Base-by-base conservation (phyloP, 2,329 filamentous ascomycete genomes). In the Talaromyces albobiverticillius region DNA sequence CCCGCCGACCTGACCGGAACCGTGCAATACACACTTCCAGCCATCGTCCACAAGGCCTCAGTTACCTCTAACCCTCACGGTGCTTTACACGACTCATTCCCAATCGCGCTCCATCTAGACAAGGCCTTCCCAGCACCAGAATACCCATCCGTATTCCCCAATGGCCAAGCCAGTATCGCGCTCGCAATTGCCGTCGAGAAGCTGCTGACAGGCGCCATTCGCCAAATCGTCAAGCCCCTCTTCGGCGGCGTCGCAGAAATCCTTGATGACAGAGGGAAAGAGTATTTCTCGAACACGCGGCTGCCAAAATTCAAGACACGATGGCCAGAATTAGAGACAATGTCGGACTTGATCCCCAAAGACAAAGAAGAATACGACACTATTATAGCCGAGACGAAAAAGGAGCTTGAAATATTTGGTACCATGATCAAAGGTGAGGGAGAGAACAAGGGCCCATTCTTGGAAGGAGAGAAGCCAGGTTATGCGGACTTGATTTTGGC, bases 391-490 rank as follows among this genome's bases (percentile, higher is more conserved):
- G 41, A 43, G 6, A 34, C 62, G 16, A 62, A 62, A 55, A 60
- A 51, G 32, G 63, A 65, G 26, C 41, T 60, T 23, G 51, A 25
- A 16, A 22, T 59, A 6, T 46, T 70, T 36, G 38, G 63, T 20
- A 53, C 58, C 29, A 64, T 71, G 63, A 43, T 70, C 34, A 60
- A 62, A 26, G 69, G 66, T 0, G 51, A 56, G 9, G 52, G 58
- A 5, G 64, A 64, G 10, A 71, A 70, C 56, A 61, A 60, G 5
- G 69, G 69, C 0, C 67, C 66, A 1, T 71, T 70, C 54, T 62
- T 70, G 7, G 68, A 71, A 43, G 67, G 68, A 9, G 64, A 68
- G 18, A 63, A 47, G 36, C 54, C 64, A 2, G 61, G 65, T 1
- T 70, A 62, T 57, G 68, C 64, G 51, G 69, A 71, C 54, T 56